Conservation (phyloP, 305 asterid species). For the Lippia alba region DNA sequence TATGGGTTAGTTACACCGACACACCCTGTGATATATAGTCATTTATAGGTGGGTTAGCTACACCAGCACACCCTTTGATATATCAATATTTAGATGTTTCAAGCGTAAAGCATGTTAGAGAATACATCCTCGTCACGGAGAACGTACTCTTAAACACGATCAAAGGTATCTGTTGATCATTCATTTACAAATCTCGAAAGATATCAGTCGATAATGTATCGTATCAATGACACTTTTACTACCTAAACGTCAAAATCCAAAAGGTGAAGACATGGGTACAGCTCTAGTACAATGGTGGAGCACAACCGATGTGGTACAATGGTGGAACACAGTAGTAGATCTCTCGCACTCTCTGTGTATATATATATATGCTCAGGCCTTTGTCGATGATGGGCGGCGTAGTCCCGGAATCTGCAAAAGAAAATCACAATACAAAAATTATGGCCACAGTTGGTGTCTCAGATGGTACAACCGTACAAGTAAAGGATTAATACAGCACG, state of each 20-base stretch:
- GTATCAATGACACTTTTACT: background rate
- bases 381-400: constrained; percentile 44
- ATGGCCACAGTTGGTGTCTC: background rate
- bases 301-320: constrained; percentile 18
- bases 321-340: background rate
- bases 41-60: too few relatives aligned
- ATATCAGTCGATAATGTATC: background rate
- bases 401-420: constrained; percentile 81
- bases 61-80: too few relatives aligned
- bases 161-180: background rate
- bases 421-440: background rate
- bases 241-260: constrained; percentile 10
- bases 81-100: too few relatives aligned
- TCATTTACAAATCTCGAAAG: constrained; percentile 3
- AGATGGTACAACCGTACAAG: too few relatives aligned
- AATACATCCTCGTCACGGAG: background rate
- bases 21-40: too few relatives aligned
- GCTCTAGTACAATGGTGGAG: constrained; percentile 10
- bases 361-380: constrained; percentile 16
- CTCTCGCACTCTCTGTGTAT: background rate
- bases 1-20: too few relatives aligned
- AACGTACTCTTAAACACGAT: background rate
- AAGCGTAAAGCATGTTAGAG: background rate
- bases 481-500: background rate
- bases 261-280: background rate